These are phyloP conservation scores for Candida easanensis DNA, from an alignment of 805 yeast genomes.

Conservation along the genomic window DNA sequence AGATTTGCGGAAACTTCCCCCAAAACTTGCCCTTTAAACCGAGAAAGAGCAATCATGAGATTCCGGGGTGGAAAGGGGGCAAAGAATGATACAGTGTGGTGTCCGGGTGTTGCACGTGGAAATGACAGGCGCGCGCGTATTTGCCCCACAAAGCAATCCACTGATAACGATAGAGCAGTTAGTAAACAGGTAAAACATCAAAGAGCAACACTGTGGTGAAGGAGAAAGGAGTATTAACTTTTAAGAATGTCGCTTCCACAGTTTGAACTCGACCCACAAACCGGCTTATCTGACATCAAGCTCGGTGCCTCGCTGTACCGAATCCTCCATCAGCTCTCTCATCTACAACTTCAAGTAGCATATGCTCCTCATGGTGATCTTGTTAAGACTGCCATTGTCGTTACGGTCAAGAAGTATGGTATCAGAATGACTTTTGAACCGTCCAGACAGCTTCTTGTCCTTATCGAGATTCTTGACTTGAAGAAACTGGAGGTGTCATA, in stretches of 20 bases:
- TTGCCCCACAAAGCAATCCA: too few species aligned
- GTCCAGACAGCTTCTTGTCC: conserved; percentile 9
- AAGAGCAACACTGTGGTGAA: too few species aligned
- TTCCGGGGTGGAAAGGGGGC: too few species aligned
- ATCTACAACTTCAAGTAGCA: conserved; percentile 3
- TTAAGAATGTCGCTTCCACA: conserved; percentile 10
- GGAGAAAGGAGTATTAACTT: too few species aligned
- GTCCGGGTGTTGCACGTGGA: too few species aligned
- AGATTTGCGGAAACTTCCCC: too few species aligned
- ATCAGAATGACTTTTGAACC: conserved; percentile 12
- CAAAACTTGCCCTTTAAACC: too few species aligned
- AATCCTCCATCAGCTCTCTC: conserved; percentile 8
- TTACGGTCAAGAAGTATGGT: conserved; percentile 6
- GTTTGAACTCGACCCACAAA: conserved; percentile 10
- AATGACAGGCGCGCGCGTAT: too few species aligned
- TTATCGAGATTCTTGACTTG: conserved; percentile 17
- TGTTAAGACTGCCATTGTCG: neutral
- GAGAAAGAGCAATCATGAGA: too few species aligned
- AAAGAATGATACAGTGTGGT: too few species aligned
- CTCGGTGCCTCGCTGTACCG: conserved; percentile 14
- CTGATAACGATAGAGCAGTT: too few species aligned
- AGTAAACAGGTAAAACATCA: too few species aligned
- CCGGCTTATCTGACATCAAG: conserved; percentile 16
- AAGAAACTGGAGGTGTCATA: conserved; percentile 11
- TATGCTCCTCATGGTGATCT: conserved; percentile 1